Percentiles rank a stretch among this genome's conserved stretches.
Conservation (phyloP, 2,329 filamentous ascomycete species). For the Ilyonectria destructans region DNA sequence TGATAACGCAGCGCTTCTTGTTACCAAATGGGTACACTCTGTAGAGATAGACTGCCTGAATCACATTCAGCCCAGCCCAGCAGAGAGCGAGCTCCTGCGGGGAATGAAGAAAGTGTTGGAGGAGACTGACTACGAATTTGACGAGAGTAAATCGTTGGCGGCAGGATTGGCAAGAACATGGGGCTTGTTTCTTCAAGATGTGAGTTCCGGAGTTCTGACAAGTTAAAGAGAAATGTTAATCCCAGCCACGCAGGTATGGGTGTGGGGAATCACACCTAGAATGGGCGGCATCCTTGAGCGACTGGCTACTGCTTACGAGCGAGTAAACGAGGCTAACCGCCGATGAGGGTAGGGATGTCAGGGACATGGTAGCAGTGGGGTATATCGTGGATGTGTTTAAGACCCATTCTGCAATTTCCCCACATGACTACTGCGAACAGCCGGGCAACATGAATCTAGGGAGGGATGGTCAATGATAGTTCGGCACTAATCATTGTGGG, state of each 20-base stretch:
- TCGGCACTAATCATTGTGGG: too few species aligned
- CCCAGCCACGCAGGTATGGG: slow-evolving; percentile 28
- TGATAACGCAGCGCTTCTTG: slow-evolving; percentile 24
- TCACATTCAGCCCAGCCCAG: background rate
- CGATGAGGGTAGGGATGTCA: background rate
- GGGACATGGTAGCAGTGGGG: too few species aligned
- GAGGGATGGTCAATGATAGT: too few species aligned
- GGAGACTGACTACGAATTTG: slow-evolving; percentile 31
- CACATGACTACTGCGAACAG: too few species aligned
- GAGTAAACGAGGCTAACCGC: slow-evolving; percentile 1
- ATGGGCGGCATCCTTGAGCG: slow-evolving; percentile 28
- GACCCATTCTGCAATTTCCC: too few species aligned
- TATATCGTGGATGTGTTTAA: too few species aligned
- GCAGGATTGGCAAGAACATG: slow-evolving; percentile 29
- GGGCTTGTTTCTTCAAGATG: slow-evolving; percentile 31
- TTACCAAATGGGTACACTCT: slow-evolving; percentile 36
- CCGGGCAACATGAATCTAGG: too few species aligned
- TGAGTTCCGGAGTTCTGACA: background rate
- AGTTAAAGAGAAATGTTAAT: background rate
- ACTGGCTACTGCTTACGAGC: slow-evolving; percentile 28
- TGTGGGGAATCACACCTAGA: slow-evolving; percentile 37
- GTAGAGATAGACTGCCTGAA: slow-evolving; percentile 22
- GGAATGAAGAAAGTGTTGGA: slow-evolving; percentile 25
- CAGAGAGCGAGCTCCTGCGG: slow-evolving; percentile 16
- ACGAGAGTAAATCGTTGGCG: slow-evolving; percentile 28